Base-by-base conservation (phyloP, 352 stramenopile species). In the Pythium dissotocum region DNA sequence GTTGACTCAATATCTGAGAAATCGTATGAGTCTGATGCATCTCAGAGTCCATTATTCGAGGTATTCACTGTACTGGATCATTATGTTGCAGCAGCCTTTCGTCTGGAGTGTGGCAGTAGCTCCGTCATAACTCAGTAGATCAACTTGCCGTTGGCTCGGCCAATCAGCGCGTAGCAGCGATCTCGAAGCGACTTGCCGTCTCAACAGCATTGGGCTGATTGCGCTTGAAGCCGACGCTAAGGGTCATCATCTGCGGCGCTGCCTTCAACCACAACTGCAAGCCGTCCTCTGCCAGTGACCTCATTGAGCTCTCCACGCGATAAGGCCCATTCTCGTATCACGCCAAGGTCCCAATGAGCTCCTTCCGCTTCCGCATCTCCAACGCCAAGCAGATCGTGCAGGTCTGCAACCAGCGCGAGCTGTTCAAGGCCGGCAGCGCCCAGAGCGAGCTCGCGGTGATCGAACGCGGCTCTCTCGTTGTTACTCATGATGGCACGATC, bases 361-460 rank as follows among this genome's bases (percentile, higher is more conserved):
- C 78, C 30, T 93, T 89, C 76, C 85, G 79, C 56, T 77, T 93
- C 26, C 81, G 78, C 62, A 83, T 93, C 61, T 62, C 48, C 38
- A 88, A 89, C 73, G 83, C 83, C 46, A 61, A 69, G 54, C 75
- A 93, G 72, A 79, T 93, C 58, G 85, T 93, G 28, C 85, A 93
- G 75, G 83, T 93, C 51, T 91, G 83, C 67, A 75, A 63, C 36
- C 60, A 87, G 52, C 72, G 75, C 44, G 85, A 93, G 61, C 73
- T 58, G 14, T 86, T 88, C 73, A 93, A 93, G 74, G 64, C 74
- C 55, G 85, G 85, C 62, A 66, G 67, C 10, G 80, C 80, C 24
- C 85, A 93, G 69, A 78, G 82, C 33, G 78, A 90, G 35, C 51
- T 93, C 61, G 80, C 82, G 0, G 66, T 93, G 65, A 77, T 93